Conservation (phyloP, 2,329 filamentous ascomycete species). For the Colletotrichum sp. region DNA sequence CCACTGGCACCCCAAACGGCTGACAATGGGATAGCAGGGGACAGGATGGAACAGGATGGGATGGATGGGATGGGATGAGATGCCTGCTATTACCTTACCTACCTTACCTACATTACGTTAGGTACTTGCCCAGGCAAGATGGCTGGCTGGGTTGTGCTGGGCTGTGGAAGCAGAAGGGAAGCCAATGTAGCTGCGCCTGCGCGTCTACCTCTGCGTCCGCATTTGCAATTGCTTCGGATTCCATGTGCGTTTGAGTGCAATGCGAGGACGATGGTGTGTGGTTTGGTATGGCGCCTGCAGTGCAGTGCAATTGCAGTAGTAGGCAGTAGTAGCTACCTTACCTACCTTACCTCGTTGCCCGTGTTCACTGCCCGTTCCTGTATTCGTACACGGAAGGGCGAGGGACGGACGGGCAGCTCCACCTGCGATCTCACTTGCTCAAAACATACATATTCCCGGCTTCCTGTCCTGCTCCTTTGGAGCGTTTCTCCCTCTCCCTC, state of each 20-base stretch:
- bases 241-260: not conserved
- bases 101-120: not conserved
- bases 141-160: not conserved
- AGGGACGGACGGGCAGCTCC: not conserved
- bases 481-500: not conserved
- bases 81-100: not conserved
- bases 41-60: not conserved
- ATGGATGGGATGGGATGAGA: not conserved
- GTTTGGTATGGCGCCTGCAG: not conserved
- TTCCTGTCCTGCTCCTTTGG: constrained; percentile 15
- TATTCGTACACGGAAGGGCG: not conserved
- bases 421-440: constrained; percentile 16
- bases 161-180: not conserved
- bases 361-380: not conserved
- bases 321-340: not conserved
- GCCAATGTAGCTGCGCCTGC: not conserved
- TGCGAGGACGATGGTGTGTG: not conserved
- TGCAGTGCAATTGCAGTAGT: not conserved
- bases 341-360: not conserved
- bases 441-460: constrained; percentile 22
- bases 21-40: not conserved
- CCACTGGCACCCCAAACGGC: not conserved
- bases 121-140: not conserved
- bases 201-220: not conserved
- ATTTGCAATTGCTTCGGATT: not conserved